Base-by-base conservation (phyloP, 2,329 filamentous ascomycete genomes). In the Eutypa lata region DNA sequence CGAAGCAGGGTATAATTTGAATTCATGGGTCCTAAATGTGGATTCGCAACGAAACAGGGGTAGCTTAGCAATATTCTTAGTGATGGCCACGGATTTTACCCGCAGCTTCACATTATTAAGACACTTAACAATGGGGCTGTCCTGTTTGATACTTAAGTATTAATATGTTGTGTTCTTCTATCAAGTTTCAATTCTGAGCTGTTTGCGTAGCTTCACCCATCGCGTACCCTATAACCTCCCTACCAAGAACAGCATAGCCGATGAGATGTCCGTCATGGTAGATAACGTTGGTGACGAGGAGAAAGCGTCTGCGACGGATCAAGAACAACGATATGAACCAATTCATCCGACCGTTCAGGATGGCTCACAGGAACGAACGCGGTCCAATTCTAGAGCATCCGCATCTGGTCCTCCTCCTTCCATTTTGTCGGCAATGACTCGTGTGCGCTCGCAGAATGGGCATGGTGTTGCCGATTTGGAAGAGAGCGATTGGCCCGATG, bases 371-470 rank as follows among this genome's bases (percentile, higher is more conserved):
- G 42, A 28, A 45, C 21, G 21, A n/a, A 26, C 42, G 21, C 42
- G 22, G 6, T n/a, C 22, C 22, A 26, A 11, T 24, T 45, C 42
- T 14, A 45, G 22, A n/a, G 42, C n/a, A 7, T 45, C 42, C 13
- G 42, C 22, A 10, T 24, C 21, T 19, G 21, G 22, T 4, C 42
- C 10, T 16, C 26, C 42, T n/a, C 3, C 26, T 16, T 48, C 46
- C 11, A 38, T 11, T n/a, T 7, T 50, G 19, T 42, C 47, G 35
- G 52, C 49, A 48, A 50, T 11, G 48, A 43, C 37, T 40, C 38
- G 8, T 55, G 53, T 51, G 19, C 61, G 61, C 14, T 65, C 62
- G 31, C 61, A 65, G 18, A 65, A 65, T 22, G 62, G 61, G 2
- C 54, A 61, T 47, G 62, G 62, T 10, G 57, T 54, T 28, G 60